Conservation (phyloP, 345 rosid species). For the Eucalyptus curtisii region DNA sequence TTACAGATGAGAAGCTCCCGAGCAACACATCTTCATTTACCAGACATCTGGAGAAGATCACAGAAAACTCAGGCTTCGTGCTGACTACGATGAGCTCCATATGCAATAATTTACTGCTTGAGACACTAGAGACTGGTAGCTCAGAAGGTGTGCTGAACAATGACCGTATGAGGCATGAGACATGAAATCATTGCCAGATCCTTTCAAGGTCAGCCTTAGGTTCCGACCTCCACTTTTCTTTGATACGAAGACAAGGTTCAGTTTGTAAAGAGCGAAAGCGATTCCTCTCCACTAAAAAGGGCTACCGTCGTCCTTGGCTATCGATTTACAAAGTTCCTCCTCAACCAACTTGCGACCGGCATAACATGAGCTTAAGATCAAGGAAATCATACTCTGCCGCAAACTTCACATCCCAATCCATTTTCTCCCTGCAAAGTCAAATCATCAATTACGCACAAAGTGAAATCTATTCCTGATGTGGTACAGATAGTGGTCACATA, state of each 20-base stretch:
- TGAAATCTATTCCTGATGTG: not conserved
- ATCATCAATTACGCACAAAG: not conserved
- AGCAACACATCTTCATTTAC: not conserved
- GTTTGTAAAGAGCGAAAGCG: not conserved
- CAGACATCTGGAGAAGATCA: not conserved
- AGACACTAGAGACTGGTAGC: not conserved
- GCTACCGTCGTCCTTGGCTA: not conserved
- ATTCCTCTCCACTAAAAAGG: not conserved
- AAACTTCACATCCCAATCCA: constrained; percentile 52
- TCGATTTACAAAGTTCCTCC: constrained; percentile 18
- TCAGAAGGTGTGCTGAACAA: not conserved
- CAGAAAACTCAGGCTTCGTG: not conserved
- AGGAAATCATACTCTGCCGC: constrained; percentile 47
- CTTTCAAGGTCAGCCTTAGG: not conserved
- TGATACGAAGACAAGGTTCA: not conserved
- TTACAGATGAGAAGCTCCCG: not conserved
- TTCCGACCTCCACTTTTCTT: not conserved
- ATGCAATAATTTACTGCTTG: not conserved
- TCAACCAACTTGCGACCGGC: constrained; percentile 42
- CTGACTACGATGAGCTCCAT: not conserved
- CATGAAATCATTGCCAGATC: not conserved
- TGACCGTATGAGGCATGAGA: not conserved
- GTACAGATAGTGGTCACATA: not conserved
- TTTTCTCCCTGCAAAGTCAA: constrained; percentile 28
- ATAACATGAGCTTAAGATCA: constrained; percentile 53